Conservation (phyloP, 495 filamentous ascomycete species). For the Podospora australis region DNA sequence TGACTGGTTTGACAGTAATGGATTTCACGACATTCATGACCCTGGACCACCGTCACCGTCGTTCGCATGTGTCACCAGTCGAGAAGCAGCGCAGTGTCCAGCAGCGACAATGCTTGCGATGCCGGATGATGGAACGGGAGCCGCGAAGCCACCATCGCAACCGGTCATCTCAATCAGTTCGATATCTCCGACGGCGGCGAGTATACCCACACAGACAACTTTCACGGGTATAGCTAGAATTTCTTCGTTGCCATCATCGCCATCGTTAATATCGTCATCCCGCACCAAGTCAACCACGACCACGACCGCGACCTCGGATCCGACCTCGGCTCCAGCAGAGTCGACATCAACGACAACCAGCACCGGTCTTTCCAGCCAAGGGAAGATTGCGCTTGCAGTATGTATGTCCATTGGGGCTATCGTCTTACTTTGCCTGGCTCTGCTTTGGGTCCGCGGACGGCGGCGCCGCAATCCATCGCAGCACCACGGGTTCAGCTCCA, state of each 20-base stretch:
- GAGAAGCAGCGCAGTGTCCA: too few species aligned
- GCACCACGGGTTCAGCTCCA: constrained; percentile 10
- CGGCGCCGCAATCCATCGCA: constrained; percentile 13
- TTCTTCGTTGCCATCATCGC: not conserved
- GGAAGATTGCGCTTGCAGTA: constrained; percentile 36
- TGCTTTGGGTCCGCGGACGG: constrained; percentile 30
- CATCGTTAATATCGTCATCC: not conserved
- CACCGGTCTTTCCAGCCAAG: constrained; percentile 26
- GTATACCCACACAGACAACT: too few species aligned
- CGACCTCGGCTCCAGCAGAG: constrained; percentile 7
- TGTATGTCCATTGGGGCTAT: constrained; percentile 34
- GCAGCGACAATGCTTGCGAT: not conserved
- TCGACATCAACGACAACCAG: constrained; percentile 14
- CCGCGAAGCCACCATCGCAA: too few species aligned
- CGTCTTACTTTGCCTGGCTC: constrained; percentile 20
- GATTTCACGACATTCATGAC: constrained; percentile 31
- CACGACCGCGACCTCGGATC: not conserved
- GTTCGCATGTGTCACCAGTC: constrained; percentile 17
- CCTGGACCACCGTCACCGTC: constrained; percentile 29
- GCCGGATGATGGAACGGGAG: not conserved
- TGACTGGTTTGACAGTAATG: constrained; percentile 7
- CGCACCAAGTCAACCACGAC: not conserved
- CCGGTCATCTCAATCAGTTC: too few species aligned
- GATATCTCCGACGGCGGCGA: not conserved
- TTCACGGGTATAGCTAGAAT: too few species aligned